Conservation (phyloP, 2,329 filamentous ascomycete genomes). For the Fusarium nodosum region DNA sequence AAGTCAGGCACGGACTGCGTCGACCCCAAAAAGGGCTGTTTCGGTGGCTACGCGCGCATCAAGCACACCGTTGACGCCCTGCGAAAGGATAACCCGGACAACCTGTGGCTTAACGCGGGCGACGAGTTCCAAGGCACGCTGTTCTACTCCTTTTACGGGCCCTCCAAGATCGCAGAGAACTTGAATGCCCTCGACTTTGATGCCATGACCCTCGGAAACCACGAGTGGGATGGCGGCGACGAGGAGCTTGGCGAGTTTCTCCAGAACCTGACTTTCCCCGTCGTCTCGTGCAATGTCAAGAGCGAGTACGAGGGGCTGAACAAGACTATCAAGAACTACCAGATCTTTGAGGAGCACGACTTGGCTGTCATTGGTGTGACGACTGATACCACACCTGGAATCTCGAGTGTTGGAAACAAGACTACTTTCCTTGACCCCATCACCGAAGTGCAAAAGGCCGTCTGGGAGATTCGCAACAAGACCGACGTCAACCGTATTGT, state of each 20-base stretch:
- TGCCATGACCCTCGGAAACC: conserved; percentile 76
- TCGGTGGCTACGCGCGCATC: conserved; percentile 74
- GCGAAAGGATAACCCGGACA: conserved; percentile 69
- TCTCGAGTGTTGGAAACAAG: conserved; percentile 69
- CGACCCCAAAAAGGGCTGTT: conserved; percentile 68
- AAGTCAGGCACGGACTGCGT: conserved; percentile 73
- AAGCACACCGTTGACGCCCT: conserved; percentile 71
- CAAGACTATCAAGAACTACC: conserved; percentile 74
- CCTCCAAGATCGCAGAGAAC: conserved; percentile 76
- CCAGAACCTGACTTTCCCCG: conserved; percentile 73
- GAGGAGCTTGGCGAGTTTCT: conserved; percentile 73
- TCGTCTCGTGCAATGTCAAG: conserved; percentile 73
- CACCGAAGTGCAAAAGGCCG: conserved; percentile 69
- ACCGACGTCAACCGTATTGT: conserved; percentile 75
- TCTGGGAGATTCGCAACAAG: conserved; percentile 71
- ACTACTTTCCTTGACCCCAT: conserved; percentile 72
- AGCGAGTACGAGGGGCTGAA: conserved; percentile 72
- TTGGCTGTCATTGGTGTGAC: conserved; percentile 75
- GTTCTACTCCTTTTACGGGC: conserved; percentile 75
- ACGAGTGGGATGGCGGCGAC: conserved; percentile 76
- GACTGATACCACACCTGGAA: conserved; percentile 69
- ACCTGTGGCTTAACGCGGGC: conserved; percentile 74
- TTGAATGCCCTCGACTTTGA: conserved; percentile 76
- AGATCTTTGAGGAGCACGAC: conserved; percentile 72
- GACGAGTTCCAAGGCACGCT: conserved; percentile 78